phyloP scores from a whole-genome alignment of 2,329 filamentous ascomycete genomes.

The Nemania abortiva region DNA sequence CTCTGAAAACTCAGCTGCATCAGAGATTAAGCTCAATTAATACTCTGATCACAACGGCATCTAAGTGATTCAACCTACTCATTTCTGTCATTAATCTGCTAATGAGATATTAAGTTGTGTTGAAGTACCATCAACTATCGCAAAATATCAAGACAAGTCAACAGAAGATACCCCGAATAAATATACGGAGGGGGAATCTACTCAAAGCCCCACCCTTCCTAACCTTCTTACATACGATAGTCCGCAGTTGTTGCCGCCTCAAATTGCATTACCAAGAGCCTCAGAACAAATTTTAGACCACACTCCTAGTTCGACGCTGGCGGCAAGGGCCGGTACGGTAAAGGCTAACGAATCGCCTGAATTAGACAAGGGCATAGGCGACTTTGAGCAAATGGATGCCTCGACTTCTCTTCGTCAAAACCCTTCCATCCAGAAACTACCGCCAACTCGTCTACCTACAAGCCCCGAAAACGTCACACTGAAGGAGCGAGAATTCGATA shows the following conservation, averaged over 20 bases:
- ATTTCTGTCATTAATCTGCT: not conserved
- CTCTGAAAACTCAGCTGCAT: conserved; percentile 47
- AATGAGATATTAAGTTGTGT: not conserved
- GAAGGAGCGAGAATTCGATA: not conserved
- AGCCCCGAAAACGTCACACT: not conserved
- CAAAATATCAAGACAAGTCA: not conserved
- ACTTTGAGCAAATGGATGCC: not conserved
- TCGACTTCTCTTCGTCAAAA: not conserved
- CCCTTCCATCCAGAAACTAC: not conserved
- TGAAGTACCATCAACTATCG: not conserved
- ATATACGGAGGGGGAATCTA: not conserved
- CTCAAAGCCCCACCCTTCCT: not conserved
- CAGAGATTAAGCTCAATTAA: conserved; percentile 10
- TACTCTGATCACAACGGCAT: conserved; percentile 7
- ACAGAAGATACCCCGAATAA: not conserved
- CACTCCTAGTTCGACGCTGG: not conserved
- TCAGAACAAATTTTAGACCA: not conserved
- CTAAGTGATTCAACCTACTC: not conserved
- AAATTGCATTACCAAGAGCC: not conserved
- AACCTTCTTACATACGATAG: not conserved
- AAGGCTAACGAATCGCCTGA: not conserved
- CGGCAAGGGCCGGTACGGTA: not conserved
- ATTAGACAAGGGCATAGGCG: not conserved
- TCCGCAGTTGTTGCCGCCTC: not conserved
- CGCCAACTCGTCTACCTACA: not conserved